These are phyloP conservation scores for Dactylonectria estremocensis DNA, from an alignment of 2,329 filamentous ascomycete genomes.

Conservation along the genomic window DNA sequence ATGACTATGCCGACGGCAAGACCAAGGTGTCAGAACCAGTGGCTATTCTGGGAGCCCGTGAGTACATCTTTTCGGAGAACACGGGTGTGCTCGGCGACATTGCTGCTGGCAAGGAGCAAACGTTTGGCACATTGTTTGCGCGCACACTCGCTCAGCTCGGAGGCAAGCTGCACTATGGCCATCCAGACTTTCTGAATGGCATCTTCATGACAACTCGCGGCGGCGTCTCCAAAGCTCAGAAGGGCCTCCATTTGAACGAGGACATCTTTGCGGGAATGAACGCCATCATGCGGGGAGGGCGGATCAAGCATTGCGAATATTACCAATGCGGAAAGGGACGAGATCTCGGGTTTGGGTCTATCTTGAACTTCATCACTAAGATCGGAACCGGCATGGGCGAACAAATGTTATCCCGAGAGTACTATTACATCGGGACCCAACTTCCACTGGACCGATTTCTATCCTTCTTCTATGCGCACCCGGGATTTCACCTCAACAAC, in stretches of 20 bases:
- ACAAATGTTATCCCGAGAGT: slow-evolving; percentile 98
- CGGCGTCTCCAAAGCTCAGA: slow-evolving; percentile 98
- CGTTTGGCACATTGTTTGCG: slow-evolving; percentile 99
- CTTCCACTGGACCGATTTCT: slow-evolving; percentile 97
- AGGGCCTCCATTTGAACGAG: slow-evolving; percentile 98
- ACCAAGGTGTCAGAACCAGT: slow-evolving; percentile 82
- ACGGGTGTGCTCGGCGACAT: slow-evolving; percentile 99
- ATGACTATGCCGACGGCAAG: slow-evolving; percentile 84
- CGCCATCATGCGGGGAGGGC: slow-evolving; percentile 92
- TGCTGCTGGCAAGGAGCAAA: slow-evolving; percentile 99
- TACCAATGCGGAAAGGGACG: slow-evolving; percentile 99
- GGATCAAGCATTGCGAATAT: slow-evolving; percentile 99
- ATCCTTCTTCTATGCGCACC: slow-evolving; percentile 99
- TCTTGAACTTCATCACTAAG: slow-evolving; percentile 99
- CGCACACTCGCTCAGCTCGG: slow-evolving; percentile 97
- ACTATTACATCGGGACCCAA: slow-evolving; percentile 98
- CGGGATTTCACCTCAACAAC: slow-evolving; percentile 99
- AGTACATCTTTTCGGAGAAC: slow-evolving; percentile 99
- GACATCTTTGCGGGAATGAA: slow-evolving; percentile 99
- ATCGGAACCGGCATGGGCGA: slow-evolving; percentile 99
- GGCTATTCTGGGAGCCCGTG: slow-evolving; percentile 96
- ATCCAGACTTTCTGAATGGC: slow-evolving; percentile 99
- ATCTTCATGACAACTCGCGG: slow-evolving; percentile 99
- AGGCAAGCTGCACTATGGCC: slow-evolving; percentile 98
- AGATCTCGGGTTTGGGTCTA: slow-evolving; percentile 99